Base-by-base conservation (phyloP, 768 basidiomycete species). In the Lentinula lateritia region DNA sequence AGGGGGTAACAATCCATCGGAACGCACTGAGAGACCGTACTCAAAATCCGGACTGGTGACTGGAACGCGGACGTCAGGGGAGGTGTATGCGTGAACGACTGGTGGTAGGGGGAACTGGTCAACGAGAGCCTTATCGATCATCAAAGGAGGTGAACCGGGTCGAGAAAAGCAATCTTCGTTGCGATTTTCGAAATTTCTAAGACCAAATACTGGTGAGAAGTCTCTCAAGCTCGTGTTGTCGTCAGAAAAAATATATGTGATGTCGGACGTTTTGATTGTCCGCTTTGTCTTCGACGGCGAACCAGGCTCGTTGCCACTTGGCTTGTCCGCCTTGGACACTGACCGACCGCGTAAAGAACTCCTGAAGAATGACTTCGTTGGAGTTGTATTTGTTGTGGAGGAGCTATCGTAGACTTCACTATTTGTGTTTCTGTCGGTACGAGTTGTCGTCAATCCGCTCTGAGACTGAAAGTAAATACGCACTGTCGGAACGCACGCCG, bases 41-140 rank as follows among this genome's bases (percentile, higher is more conserved):
- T 10, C 46, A 20, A 48, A 48, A 48, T n/a, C 12, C 7, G 46
- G 18, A 9, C 18, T 12, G 6, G 34, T 16, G 1, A 50, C 15
- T 23, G 58, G 45, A 18, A 50, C 23, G 20, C 58, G 58, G 15
- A 52, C 38, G 20, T 50, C 48, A 7, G 50, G 28, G 6, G 50
- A 50, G 9, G 59, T 41, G 28, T 60, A 60, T 18, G 59, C 59
- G 32, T 60, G 59, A 16, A 28, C 45, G 3, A 50, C 32, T 8
- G 59, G 59, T 16, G 59, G 59, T 23, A 41, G n/a, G 28, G 59
- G 59, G 32, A 60, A 60, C 7, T 52, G 48, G 59, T 60, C 59
- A 12, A 60, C 38, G 35, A 52, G 9, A 16, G 50, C 38, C 16
- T 52, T 60, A 50, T 60, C 50, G n/a, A 60, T 60, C 15, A 52